These are phyloP conservation scores for Stephania yunnanensis DNA, from an alignment of 164 flowering plant species.

Conservation along the genomic window DNA sequence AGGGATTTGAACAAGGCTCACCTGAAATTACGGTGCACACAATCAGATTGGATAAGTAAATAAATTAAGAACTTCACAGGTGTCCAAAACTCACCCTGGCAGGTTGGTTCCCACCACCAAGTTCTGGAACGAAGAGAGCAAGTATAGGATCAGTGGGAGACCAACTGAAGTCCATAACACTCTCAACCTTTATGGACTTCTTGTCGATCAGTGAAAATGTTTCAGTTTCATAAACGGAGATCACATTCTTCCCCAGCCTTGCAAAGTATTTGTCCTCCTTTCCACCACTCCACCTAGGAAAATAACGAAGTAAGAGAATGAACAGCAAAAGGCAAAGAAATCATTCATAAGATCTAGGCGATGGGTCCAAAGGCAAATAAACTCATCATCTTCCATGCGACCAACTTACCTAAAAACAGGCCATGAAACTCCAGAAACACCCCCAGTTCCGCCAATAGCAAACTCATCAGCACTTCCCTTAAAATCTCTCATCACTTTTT, in stretches of 20 bases:
- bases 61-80: not conserved
- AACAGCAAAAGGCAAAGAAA: not conserved
- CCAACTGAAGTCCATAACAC: slow-evolving; percentile 89
- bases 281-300: slow-evolving; percentile 90
- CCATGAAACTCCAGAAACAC: slow-evolving; percentile 87
- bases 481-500: slow-evolving; percentile 85
- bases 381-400: not conserved
- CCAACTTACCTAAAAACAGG: slow-evolving; percentile 73
- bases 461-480: slow-evolving; percentile 97
- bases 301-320: slow-evolving; percentile 6
- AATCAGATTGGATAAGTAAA: not conserved
- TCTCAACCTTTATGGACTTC: slow-evolving; percentile 87
- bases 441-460: slow-evolving; percentile 78
- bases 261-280: slow-evolving; percentile 91
- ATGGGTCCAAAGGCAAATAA: not conserved
- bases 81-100: slow-evolving; percentile 59
- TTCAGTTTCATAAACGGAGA: slow-evolving; percentile 94
- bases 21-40: slow-evolving; percentile 28
- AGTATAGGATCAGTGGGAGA: slow-evolving; percentile 91
- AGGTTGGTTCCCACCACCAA: slow-evolving; percentile 99
- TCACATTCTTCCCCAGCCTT: slow-evolving; percentile 72
- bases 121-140: slow-evolving; percentile 90
- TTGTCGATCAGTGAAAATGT: slow-evolving; percentile 85
- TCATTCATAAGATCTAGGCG: not conserved
- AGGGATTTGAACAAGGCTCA: slow-evolving; percentile 87